Evolutionary conservation across 78 protist species (phyloP), one percentile per base, ranked within the genome.

Genomic region (Chrysochromulina parva): DNA sequence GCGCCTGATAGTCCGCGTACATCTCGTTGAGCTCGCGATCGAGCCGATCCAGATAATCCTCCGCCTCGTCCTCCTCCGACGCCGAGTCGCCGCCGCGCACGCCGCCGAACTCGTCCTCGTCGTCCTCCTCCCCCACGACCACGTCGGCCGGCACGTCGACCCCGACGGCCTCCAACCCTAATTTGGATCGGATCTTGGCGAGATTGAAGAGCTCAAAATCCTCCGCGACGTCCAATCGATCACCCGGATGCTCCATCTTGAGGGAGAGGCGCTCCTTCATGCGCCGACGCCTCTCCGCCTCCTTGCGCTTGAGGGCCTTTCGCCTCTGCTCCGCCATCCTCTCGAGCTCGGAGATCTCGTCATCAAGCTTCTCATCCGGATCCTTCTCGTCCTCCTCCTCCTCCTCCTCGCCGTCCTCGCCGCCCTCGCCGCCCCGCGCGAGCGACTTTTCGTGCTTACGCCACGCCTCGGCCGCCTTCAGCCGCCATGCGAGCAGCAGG

Each of bases 151-250:
- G 60, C 2, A 0, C 24, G 38, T 53, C 89, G 11, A 2, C 85
- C 81, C 3, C 4, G 10, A 62, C 0, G 90, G 60, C 66, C 80
- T 1, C 60, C 74, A 17, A 57, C 86, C 7, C 22, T 1, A 24
- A 6, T 3, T 38, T 57, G n/a, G 47, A 24, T 14, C 38, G 19
- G 22, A 74, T 11, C n/a, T 10, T 19, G 2, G 84, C 19, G 16
- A 74, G 53, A 11, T 80, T 38, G 91, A 92, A 92, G 65, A 92
- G 91, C 89, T 84, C 53, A 2, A 28, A 26, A n/a, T 92, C 94
- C 20, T 20, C 57, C 52, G 11, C 50, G n/a, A 50, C 38, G 47
- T 86, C 91, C 57, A 24, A 57, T 22, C 19, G 24, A 58, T 92
- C 94, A 53, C 65, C 85, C 9, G 91, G 94, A 10, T 71, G 28